phyloP scores from a whole-genome alignment of 2,329 filamentous ascomycete genomes.

The Ceratocystis lukuohia region DNA sequence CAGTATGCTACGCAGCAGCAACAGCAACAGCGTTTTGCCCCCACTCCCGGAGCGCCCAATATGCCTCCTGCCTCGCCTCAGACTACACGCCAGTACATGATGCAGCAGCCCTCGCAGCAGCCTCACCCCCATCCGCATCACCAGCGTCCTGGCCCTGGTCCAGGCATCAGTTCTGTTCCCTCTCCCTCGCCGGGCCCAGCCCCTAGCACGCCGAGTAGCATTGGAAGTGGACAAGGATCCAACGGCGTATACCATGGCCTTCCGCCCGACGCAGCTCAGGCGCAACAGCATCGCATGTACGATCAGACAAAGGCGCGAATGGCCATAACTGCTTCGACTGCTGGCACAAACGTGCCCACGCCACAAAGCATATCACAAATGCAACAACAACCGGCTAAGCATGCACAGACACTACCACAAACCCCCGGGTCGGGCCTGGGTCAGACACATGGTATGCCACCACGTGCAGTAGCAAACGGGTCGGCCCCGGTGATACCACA shows the following conservation, averaged over 20 bases:
- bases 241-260: constrained; percentile 14
- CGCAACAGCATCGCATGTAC: constrained; percentile 37
- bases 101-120: constrained; percentile 15
- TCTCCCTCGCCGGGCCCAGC: constrained; percentile 18
- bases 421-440: neutral
- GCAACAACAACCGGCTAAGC: neutral
- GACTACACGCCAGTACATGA: constrained; percentile 17
- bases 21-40: constrained; percentile 13
- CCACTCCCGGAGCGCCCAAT: constrained; percentile 8
- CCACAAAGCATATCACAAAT: constrained; percentile 1
- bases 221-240: constrained; percentile 2
- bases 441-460: constrained; percentile 1
- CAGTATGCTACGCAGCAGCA: constrained; percentile 9
- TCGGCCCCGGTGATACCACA: constrained; percentile 27
- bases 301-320: constrained; percentile 39
- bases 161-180: constrained; percentile 10
- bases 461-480: constrained; percentile 20
- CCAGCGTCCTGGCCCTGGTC: neutral
- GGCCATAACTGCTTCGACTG: constrained; percentile 22
- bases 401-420: neutral
- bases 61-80: constrained; percentile 19
- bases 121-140: constrained; percentile 8
- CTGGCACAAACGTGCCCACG: constrained; percentile 22
- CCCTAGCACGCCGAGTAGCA: constrained; percentile 12
- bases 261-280: constrained; percentile 24